These are phyloP conservation scores for Cystofilobasidium macerans DNA, from an alignment of 768 basidiomycete species.

Conservation along the genomic window DNA sequence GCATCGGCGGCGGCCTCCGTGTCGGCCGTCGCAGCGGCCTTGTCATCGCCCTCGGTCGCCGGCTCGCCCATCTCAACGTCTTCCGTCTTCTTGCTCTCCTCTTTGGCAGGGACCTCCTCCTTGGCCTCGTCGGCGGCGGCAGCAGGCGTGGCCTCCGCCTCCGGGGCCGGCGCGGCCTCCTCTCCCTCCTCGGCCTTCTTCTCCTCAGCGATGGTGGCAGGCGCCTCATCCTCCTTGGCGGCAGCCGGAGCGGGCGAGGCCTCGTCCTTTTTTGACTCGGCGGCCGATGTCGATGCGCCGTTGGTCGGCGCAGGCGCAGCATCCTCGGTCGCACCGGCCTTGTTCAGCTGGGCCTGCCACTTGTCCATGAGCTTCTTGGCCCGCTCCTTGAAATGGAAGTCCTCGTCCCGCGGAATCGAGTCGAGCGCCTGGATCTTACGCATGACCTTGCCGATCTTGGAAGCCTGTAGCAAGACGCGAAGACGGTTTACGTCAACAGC, in stretches of 20 bases:
- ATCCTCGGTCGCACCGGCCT: conserved; percentile 21
- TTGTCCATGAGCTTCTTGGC: conserved; percentile 58
- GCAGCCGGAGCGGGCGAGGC: background rate
- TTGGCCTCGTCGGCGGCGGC: background rate
- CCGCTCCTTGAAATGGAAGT: conserved; percentile 61
- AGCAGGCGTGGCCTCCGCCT: background rate
- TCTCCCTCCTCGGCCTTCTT: background rate
- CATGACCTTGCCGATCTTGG: conserved; percentile 79
- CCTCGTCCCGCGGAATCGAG: conserved; percentile 51
- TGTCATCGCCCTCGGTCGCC: background rate
- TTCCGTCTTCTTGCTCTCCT: background rate
- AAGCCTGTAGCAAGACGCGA: conserved; percentile 46
- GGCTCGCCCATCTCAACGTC: background rate
- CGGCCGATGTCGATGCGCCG: background rate
- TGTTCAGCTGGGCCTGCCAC: conserved; percentile 24
- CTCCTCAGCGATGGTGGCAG: background rate
- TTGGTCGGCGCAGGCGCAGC: conserved; percentile 31
- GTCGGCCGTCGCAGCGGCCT: background rate
- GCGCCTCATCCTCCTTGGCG: conserved; percentile 15
- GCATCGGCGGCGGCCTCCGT: too few species aligned
- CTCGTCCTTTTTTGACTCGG: conserved; percentile 1
- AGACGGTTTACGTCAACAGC: conserved; percentile 31
- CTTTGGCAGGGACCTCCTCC: too few species aligned
- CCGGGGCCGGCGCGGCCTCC: background rate
- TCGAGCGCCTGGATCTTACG: conserved; percentile 60